These are phyloP conservation scores for Seiridium unicorne DNA, from an alignment of 2,329 filamentous ascomycete genomes.

Conservation along the genomic window DNA sequence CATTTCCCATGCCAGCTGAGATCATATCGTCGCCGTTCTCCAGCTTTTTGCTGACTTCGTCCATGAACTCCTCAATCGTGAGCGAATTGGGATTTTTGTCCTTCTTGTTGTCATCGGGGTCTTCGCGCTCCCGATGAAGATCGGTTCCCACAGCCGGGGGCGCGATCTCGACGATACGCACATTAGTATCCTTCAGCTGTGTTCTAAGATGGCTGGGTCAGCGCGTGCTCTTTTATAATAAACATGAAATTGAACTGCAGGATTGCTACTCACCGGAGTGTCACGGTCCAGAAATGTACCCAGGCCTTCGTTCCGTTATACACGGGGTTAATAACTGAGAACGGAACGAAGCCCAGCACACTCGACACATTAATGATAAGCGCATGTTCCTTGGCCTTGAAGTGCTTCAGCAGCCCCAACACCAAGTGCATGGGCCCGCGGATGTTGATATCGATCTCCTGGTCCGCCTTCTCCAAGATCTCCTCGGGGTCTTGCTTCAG, in stretches of 20 bases:
- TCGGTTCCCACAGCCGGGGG: conserved; percentile 55
- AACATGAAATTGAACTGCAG: not conserved
- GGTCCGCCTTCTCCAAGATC: conserved; percentile 49
- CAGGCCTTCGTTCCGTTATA: conserved; percentile 61
- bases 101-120: conserved; percentile 61
- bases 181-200: conserved; percentile 41
- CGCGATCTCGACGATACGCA: conserved; percentile 54
- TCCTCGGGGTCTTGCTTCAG: conserved; percentile 32
- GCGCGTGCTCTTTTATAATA: not conserved
- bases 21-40: conserved; percentile 48
- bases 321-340: conserved; percentile 52
- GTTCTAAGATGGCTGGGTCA: conserved; percentile 18
- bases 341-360: conserved; percentile 51
- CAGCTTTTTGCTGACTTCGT: conserved; percentile 41
- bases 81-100: conserved; percentile 45
- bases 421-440: conserved; percentile 56
- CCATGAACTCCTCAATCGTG: conserved; percentile 53
- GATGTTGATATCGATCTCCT: conserved; percentile 59
- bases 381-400: conserved; percentile 38
- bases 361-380: conserved; percentile 55
- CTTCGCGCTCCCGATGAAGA: conserved; percentile 51
- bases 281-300: conserved; percentile 56
- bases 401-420: conserved; percentile 45
- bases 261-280: conserved; percentile 33
- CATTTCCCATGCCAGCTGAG: conserved; percentile 39